Base-by-base conservation (phyloP, 2,329 filamentous ascomycete genomes). In the Bipolaris zeicola region DNA sequence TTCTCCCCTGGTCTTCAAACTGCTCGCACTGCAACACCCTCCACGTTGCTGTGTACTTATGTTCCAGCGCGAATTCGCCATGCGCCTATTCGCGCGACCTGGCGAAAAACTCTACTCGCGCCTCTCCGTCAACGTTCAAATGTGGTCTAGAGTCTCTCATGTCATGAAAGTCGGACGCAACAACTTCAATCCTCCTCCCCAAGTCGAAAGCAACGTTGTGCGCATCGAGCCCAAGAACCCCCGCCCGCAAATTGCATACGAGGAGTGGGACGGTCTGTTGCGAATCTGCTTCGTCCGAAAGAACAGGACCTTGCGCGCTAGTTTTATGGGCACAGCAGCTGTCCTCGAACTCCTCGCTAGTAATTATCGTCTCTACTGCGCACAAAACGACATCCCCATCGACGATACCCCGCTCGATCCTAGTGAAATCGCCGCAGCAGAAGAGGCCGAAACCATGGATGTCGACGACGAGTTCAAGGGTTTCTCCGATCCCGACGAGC, bases 141-240 rank as follows among this genome's bases (percentile, higher is more conserved):
- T 98, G 83, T 97, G 90, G 86, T 86, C 89, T 7, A 88, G 87
- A 67, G 86, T 89, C 48, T 82, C 81, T 22, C 84, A 81, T 68
- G 87, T 96, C 66, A 91, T 96, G 88, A 96, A 96, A 79, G 94
- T 98, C 43, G 92, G 93, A 63, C 90, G 89, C 78, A 95, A 96
- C 78, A 98, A 98, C 80, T 99, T 98, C 84, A 92, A 91, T 60
- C 95, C 95, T 0, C 94, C 95, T 0, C 95, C 95, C 7, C 86
- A 92, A 70, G 95, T 99, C 55, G 95, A 99, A 77, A 91, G 87
- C 6, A 93, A 89, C 55, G 93, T 97, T 6, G 92, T 97, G 45
- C 85, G 93, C 58, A 89, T 97, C 64, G 91, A 94, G 72, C 92
- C 92, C 20, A 96, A 97, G 80, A 83, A 85, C 36, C 92, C 92